Base-by-base conservation (phyloP, 768 basidiomycete species). In the Suillus decipiens region DNA sequence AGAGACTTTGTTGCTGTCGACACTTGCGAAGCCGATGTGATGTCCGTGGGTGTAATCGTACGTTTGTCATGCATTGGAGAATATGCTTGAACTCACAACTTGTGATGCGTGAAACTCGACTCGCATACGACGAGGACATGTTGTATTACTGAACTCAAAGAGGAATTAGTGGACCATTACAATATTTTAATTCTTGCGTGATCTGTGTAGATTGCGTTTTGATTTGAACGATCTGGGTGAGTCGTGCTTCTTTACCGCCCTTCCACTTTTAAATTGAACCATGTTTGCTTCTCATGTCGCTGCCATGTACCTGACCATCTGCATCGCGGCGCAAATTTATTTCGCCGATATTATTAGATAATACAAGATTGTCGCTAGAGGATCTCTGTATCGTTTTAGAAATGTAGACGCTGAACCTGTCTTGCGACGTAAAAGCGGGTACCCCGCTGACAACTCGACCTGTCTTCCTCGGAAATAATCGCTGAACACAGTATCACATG, bases 1-100 rank as follows among this genome's bases (percentile, higher is more conserved):
- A 67, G 43, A 71, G 71, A 61, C 64, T 55, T 51, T 63, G 33
- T 31, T 66, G 61, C 61, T 68, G 60, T 60, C 67, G 68, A 63
- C 63, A 64, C 42, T 47, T 66, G 50, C 53, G 59, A 57, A 57
- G 60, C 42, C 14, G 56, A 59, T 34, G 61, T 59, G 56, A 59
- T 34, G 61, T 59, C 66, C 65, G 65, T 64, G 65, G 58, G 68
- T 65, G 53, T 54, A 61, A 57, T 45, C 37, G 67, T 63, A 61
- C 60, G 54, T 66, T 59, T 62, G 61, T 56, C 42, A 62, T 63
- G 55, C 53, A 36, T 63, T 39, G 61, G 36, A 61, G 67, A 37
- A 55, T 42, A 57, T 28, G 17, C 6, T 61, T 48, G 19, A 42
- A 64, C 63, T 69, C 58, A 66, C 61, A 61, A 51, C 36, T n/a